Conservation (phyloP, 495 filamentous ascomycete genomes). For the Xylaria grammica region DNA sequence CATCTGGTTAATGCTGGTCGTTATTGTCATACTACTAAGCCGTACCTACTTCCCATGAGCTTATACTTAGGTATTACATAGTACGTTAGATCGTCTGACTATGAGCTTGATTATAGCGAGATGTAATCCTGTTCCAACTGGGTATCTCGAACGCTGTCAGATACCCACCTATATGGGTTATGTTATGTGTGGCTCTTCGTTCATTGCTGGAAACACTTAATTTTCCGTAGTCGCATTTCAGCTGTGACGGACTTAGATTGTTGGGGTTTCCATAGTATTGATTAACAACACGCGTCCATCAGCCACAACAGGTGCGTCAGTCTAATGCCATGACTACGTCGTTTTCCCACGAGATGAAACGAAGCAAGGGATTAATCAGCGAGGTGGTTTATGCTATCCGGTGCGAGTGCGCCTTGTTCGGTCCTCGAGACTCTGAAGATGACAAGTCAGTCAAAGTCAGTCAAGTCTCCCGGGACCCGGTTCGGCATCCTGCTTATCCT, state of each 20-base stretch:
- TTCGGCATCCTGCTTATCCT: constrained; percentile 18
- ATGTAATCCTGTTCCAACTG: constrained; percentile 2
- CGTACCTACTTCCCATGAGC: too few relatives aligned
- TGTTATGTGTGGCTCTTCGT: neutral
- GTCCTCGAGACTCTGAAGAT: neutral
- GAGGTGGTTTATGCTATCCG: neutral
- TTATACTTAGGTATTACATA: constrained; percentile 13
- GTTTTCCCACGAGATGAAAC: neutral
- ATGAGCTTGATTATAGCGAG: constrained; percentile 6
- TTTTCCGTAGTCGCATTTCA: constrained; percentile 26
- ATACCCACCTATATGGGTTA: constrained; percentile 2
- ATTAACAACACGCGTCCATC: constrained; percentile 12
- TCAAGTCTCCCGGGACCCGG: constrained; percentile 3
- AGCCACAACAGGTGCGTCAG: constrained; percentile 14
- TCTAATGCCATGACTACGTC: constrained; percentile 14
- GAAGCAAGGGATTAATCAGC: neutral
- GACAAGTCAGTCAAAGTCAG: too few relatives aligned
- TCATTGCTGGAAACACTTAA: constrained; percentile 13
- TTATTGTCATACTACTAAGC: neutral
- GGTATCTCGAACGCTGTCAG: constrained; percentile 4
- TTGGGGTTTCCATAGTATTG: too few relatives aligned
- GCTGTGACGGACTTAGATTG: constrained; percentile 10
- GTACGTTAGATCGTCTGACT: neutral
- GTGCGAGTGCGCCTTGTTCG: constrained; percentile 3
- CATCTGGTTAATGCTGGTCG: neutral